Base-by-base conservation (phyloP, 1,139 yeast species). In the Blastobotrys malaysiensis region DNA sequence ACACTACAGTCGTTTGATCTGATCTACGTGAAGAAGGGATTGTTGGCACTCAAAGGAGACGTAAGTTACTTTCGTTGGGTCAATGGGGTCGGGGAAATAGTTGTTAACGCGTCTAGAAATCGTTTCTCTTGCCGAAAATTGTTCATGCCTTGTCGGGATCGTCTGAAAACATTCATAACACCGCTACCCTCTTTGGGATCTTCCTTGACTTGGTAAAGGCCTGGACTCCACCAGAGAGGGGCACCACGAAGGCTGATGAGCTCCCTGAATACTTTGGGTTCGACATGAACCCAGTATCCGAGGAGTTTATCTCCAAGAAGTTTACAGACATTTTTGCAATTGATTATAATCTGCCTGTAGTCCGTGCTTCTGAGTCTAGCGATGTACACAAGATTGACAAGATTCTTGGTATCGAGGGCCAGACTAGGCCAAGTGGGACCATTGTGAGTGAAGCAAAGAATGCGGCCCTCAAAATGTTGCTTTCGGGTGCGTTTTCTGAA, bases 1-100 rank as follows among this genome's bases (percentile, higher is more conserved):
- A 72, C 79, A 26, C 88, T 87, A 11, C 77, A 82, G 58, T 69
- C 86, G 11, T 87, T 86, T 68, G 81, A 88, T 27, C 71, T 88
- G 51, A 66, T 87, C 55, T 84, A 88, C 60, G 74, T 84, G 0
- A 78, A 89, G 1, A 81, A 81, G 65, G 91, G 88, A 5, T 67
- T 87, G 14, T 84, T 82, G 45, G 57, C 60, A 21, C 36, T 63
- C 48, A 52, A 60, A 5, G 43, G 36, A 14, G 59, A 61, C 43
- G 64, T 59, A 52, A 31, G 39, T 31, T 31, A 7, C n/a, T 13
- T 45, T 57, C 52, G 22, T 3, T 16, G 6, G 26, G 16, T 2
- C 18, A 2, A 39, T 14, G 19, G 2, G 18, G 13, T n/a, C 27
- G 21, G 9, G 18, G 20, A 6, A 31, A 14, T 21, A 27, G 11